Conservation (phyloP, 2,329 filamentous ascomycete species). For the Cladophialophora bantiana region DNA sequence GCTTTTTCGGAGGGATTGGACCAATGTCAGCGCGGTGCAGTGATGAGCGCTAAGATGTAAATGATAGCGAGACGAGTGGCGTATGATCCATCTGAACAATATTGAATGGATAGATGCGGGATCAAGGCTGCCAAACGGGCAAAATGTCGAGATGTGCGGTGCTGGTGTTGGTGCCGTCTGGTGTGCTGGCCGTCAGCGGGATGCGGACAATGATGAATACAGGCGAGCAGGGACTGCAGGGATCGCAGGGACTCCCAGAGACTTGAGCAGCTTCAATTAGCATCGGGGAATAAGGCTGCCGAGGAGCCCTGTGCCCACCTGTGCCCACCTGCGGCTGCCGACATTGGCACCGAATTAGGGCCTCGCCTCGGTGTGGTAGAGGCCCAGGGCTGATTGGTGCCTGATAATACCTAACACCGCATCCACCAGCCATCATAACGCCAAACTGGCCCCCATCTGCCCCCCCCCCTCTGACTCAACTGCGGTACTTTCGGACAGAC, state of each 20-base stretch:
- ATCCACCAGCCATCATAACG: neutral
- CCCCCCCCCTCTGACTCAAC: conserved; percentile 9
- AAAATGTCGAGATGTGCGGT: conserved; percentile 24
- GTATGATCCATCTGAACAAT: conserved; percentile 1
- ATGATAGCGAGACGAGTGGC: conserved; percentile 8
- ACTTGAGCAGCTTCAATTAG: neutral
- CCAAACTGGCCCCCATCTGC: conserved; percentile 3
- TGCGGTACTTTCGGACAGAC: neutral
- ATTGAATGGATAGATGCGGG: conserved; percentile 13
- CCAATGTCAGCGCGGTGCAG: neutral
- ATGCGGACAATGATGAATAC: conserved; percentile 10
- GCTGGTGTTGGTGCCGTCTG: neutral
- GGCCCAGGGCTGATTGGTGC: conserved; percentile 4
- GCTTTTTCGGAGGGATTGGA: neutral
- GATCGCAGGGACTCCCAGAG: neutral
- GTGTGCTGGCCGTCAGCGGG: conserved; percentile 27
- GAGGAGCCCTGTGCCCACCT: conserved; percentile 2
- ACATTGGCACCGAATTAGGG: neutral
- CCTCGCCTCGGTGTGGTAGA: neutral
- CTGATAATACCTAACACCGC: neutral
- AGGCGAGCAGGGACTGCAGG: no score
- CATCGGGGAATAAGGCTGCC: conserved; percentile 25
- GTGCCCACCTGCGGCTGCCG: neutral
- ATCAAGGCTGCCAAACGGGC: conserved; percentile 20
- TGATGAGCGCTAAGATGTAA: conserved; percentile 8